phyloP scores from a whole-genome alignment of 2,329 filamentous ascomycete genomes.

The Aspergillus candidus region DNA sequence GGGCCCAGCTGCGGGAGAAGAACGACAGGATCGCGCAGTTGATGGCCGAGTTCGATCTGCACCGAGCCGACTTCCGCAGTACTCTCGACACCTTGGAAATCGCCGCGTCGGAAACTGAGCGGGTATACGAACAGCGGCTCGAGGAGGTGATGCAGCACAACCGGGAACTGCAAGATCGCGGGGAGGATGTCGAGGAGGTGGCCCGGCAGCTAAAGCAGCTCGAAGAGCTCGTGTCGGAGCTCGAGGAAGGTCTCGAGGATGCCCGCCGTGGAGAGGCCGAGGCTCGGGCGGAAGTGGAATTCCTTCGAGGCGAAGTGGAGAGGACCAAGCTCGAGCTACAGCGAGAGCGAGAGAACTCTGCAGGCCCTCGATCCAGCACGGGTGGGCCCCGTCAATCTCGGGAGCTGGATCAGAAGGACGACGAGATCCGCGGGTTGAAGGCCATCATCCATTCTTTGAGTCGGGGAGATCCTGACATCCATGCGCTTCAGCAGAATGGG shows the following conservation, averaged over 20 bases:
- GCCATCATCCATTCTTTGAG: constrained; percentile 96
- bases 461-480: constrained; percentile 46
- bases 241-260: constrained; percentile 95
- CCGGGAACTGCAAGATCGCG: constrained; percentile 71
- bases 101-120: constrained; percentile 86
- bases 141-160: constrained; percentile 68
- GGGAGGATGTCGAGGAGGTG: constrained; percentile 85
- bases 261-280: constrained; percentile 90
- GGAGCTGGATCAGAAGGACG: constrained; percentile 88
- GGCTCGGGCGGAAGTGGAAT: constrained; percentile 91
- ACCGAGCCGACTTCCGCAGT: constrained; percentile 90
- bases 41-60: constrained; percentile 88
- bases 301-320: constrained; percentile 89
- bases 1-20: constrained; percentile 82
- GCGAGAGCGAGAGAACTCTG: constrained; percentile 76
- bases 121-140: constrained; percentile 71
- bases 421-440: constrained; percentile 94
- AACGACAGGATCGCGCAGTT: constrained; percentile 94
- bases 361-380: constrained; percentile 46
- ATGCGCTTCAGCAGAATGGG: constrained; percentile 26
- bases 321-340: constrained; percentile 80
- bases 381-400: constrained; percentile 49
- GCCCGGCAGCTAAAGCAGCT: constrained; percentile 88
- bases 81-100: constrained; percentile 95
- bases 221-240: constrained; percentile 90